Percentiles rank a stretch among this genome's conserved stretches.
Evolutionary conservation across 2,329 filamentous ascomycete species (phyloP).

Genomic region (Leptographium lundbergii): DNA sequence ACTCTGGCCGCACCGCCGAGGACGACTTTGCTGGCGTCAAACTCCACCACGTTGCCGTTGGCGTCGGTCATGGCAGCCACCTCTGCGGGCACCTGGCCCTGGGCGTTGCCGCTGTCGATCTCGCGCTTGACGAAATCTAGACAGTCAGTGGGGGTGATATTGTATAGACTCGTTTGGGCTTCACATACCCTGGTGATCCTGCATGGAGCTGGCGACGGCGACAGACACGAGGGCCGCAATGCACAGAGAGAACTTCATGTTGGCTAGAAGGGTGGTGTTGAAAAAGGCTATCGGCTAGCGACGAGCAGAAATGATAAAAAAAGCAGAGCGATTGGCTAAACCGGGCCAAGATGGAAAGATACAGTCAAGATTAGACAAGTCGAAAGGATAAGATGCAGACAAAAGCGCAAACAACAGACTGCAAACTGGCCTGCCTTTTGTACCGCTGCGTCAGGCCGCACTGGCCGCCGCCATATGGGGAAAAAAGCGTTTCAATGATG

Average conservation of each 20-base stretch:
- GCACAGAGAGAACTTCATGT: constrained; percentile 36
- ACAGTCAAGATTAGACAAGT: no score
- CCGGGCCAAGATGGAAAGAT: no score
- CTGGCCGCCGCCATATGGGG: no score
- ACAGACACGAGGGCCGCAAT: constrained; percentile 33
- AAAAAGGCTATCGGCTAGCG: background rate
- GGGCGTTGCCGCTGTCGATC: constrained; percentile 5
- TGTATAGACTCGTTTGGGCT: background rate
- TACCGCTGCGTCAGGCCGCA: no score
- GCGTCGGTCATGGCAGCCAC: constrained; percentile 32
- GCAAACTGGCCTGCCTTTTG: no score
- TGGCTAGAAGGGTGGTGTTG: constrained; percentile 16
- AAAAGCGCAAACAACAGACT: no score
- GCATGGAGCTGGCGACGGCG: constrained; percentile 21
- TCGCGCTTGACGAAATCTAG: constrained; percentile 2
- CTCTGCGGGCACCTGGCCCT: constrained; percentile 20
- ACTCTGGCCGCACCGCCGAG: constrained; percentile 23
- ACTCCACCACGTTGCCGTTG: constrained; percentile 31
- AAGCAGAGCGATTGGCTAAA: no score
- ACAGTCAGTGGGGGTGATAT: background rate
- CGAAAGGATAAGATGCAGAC: no score
- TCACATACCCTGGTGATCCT: constrained; percentile 2
- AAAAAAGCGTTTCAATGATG: no score
- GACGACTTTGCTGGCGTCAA: constrained; percentile 29
- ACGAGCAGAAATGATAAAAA: background rate